Base-by-base conservation (phyloP, 2,329 filamentous ascomycete genomes). In the Chaetomium sp. region DNA sequence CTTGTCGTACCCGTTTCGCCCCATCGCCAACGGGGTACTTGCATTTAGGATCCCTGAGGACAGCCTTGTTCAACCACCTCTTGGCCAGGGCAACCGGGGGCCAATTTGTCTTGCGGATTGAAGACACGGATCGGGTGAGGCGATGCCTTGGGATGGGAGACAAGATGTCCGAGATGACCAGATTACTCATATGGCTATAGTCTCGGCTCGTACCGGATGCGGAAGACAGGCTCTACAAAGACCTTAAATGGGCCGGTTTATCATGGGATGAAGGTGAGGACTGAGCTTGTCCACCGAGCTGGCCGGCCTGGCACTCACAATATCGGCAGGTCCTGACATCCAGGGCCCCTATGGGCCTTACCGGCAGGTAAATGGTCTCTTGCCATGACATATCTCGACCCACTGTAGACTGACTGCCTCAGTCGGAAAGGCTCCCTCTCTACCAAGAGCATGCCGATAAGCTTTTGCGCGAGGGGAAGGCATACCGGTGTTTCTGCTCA, bases 21-120 rank as follows among this genome's bases (percentile, higher is more conserved):
- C 95, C 95, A 0, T 98, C 95, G 1, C 95, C 95, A 0, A 99
- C 95, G 0, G 95, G 95, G 1, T 93, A 94, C 72, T 83, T 99
- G 27, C 95, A 99, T 77, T 82, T 99, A 13, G 95, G 95, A 4
- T 97, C 93, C 0, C 78, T 99, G 42, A 85, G 95, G 65, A 99
- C 95, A 0, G 96, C 96, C 0, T 78, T 99, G n/a, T 98, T 93
- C 80, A 98, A 97, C 73, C 97, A 94, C 70, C 81, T 99, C 4
- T 83, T 96, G n/a, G 93, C 95, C 0, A 91, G 89, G 72, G 87
- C 90, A 2, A 97, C 95, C 0, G 89, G 90, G 4, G 95, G 95
- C 7, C 90, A 96, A 75, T 99, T 99, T 72, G 78, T 99, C 12
- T 80, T 99, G 57, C 87, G 95, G 10, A 88, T 99, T 68, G 95